Evolutionary conservation across 257 asterid species (phyloP).

Genomic region (Lithospermum erythrorhizon): DNA sequence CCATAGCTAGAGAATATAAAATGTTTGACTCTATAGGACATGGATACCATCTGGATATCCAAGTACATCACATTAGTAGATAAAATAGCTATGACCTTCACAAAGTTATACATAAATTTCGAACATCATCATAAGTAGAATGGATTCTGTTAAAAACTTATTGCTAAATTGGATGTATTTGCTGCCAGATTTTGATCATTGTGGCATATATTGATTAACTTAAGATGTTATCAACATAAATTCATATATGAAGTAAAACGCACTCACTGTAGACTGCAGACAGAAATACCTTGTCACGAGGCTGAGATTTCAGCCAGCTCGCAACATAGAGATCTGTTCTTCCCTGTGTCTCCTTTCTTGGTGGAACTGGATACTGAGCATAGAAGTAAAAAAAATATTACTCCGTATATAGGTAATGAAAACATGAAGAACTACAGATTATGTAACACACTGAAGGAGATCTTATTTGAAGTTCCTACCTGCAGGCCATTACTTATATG

Average conservation of each 20-base stretch:
- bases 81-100: neutral
- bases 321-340: conserved; percentile 59
- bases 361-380: conserved; percentile 64
- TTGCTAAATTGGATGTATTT: no score
- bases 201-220: neutral
- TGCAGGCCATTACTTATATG: no score
- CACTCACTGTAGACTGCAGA: conserved; percentile 2
- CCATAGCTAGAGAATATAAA: no score
- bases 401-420: neutral
- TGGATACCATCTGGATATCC: no score
- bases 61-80: neutral
- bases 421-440: neutral
- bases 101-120: neutral
- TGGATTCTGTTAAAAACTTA: no score
- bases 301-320: conserved; percentile 76
- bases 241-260: neutral
- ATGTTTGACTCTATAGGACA: no score
- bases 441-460: no score
- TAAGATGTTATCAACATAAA: neutral
- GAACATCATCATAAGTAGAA: neutral
- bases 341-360: conserved; percentile 66
- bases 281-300: conserved; percentile 66
- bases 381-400: neutral
- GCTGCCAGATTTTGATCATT: no score
- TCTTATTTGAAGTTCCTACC: no score